Conservation (phyloP, 2,329 filamentous ascomycete genomes). For the Hypoxylon sp. region DNA sequence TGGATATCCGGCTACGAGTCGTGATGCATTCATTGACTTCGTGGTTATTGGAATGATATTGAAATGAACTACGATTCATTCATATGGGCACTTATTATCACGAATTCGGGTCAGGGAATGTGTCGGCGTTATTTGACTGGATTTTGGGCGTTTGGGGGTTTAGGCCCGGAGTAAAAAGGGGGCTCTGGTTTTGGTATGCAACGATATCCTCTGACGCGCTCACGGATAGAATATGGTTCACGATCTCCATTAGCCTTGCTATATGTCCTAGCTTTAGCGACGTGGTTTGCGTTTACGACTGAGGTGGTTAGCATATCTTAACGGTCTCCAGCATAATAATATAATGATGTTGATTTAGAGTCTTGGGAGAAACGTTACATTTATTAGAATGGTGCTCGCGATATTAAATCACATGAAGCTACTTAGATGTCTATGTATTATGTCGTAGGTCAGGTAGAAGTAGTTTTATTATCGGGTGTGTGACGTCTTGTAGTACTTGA, state of each 20-base stretch:
- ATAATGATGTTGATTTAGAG: slow-evolving; percentile 27
- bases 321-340: slow-evolving; percentile 33
- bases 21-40: neutral
- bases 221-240: slow-evolving; percentile 25
- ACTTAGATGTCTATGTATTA: neutral
- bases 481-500: neutral
- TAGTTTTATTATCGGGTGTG: neutral
- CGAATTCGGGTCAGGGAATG: slow-evolving; percentile 5
- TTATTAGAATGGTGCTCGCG: neutral
- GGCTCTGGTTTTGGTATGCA: slow-evolving; percentile 30
- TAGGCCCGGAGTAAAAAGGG: slow-evolving; percentile 14
- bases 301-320: slow-evolving; percentile 26
- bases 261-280: slow-evolving; percentile 25
- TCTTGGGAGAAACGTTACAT: neutral
- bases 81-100: slow-evolving; percentile 10
- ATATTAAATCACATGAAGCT: neutral
- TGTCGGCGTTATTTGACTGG: slow-evolving; percentile 25
- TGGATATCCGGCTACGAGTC: neutral
- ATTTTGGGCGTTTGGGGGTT: slow-evolving; percentile 27
- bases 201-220: slow-evolving; percentile 36
- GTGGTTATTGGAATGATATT: slow-evolving; percentile 5
- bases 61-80: slow-evolving; percentile 33
- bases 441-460: too few relatives aligned
- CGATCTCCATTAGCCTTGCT: slow-evolving; percentile 21
- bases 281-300: slow-evolving; percentile 13